Percentiles rank a stretch among this genome's conserved stretches.
Evolutionary conservation across 2,329 filamentous ascomycete genomes (phyloP).

Genomic region (Sporothrix dimorphospora): DNA sequence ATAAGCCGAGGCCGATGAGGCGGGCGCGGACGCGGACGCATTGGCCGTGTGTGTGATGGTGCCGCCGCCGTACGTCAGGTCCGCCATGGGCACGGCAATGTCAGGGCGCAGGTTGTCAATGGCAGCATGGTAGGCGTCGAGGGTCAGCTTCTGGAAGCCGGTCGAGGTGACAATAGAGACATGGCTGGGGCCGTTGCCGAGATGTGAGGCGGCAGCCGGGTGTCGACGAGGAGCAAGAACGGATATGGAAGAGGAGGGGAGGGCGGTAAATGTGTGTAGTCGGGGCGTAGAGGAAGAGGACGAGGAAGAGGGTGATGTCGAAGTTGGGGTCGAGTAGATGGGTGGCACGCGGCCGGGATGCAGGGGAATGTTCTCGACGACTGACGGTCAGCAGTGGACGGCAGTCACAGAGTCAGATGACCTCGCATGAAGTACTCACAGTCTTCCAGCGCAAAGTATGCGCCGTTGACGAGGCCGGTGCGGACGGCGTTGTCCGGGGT

Average conservation of each 20-base stretch:
- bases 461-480: constrained; percentile 65
- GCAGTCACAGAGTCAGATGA: neutral
- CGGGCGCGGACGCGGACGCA: neutral
- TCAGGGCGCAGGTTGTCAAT: constrained; percentile 73
- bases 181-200: constrained; percentile 69
- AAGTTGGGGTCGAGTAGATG: constrained; percentile 27
- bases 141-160: constrained; percentile 74
- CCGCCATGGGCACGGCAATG: constrained; percentile 76
- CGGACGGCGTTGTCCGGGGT: constrained; percentile 79
- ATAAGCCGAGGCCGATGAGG: constrained; percentile 8
- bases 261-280: constrained; percentile 76
- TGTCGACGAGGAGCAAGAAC: constrained; percentile 78
- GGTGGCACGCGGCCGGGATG: constrained; percentile 27
- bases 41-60: constrained; percentile 33
- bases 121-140: constrained; percentile 69
- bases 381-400: constrained; percentile 13
- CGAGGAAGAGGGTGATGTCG: neutral
- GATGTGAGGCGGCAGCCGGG: constrained; percentile 72
- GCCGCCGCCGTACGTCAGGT: constrained; percentile 57
- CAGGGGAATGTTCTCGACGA: constrained; percentile 30
- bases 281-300: constrained; percentile 40
- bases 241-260: constrained; percentile 66
- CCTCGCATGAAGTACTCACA: constrained; percentile 62
- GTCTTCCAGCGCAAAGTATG: constrained; percentile 87
- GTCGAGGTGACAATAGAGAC: constrained; percentile 84